Evolutionary conservation across 2,329 filamentous ascomycete genomes (phyloP), one percentile per base, ranked within the genome.

Genomic region (Pseudogymnoascus sp.): DNA sequence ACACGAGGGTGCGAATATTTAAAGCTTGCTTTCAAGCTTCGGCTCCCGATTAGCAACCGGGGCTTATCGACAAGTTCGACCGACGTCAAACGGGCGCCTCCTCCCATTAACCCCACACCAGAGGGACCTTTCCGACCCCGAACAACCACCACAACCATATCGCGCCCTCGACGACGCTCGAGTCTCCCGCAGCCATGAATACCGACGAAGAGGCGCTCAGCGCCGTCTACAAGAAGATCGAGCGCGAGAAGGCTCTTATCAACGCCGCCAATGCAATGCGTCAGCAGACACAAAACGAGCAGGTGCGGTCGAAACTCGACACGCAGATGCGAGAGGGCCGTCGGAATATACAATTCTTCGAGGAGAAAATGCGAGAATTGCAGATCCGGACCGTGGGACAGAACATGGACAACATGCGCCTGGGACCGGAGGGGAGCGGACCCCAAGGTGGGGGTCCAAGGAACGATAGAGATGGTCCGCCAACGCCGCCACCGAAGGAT

Each of bases 201-300:
- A 83, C 81, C 74, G 83, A 86, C 73, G 83, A 86, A 66, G 82
- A 86, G 71, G 80, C 82, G 69, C 81, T 86, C 77, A 86, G 86
- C 77, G 89, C 91, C 76, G 92, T 99, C 78, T 86, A 89, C 79
- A 89, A 88, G 80, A 97, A 99, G 88, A 97, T 99, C 77, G 91
- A 97, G 81, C 88, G 93, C 75, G 94, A 99, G 78, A 93, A 92
- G 82, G 90, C 89, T 71, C 87, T 97, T 73, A 94, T 99, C 81
- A 90, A 90, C 76, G 93, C 91, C 71, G 93, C 93, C 69, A 94
- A 91, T 78, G 86, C 90, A 70, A 96, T 99, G 92, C 89, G 92
- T 77, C 89, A 92, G 78, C 92, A 94, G 76, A 97, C 93, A 70
- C 91, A 91, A 79, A 99, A 99, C 77, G 89, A 92, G 69, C 84